phyloP scores from a whole-genome alignment of 345 rosid species.

The Populus simonii region DNA sequence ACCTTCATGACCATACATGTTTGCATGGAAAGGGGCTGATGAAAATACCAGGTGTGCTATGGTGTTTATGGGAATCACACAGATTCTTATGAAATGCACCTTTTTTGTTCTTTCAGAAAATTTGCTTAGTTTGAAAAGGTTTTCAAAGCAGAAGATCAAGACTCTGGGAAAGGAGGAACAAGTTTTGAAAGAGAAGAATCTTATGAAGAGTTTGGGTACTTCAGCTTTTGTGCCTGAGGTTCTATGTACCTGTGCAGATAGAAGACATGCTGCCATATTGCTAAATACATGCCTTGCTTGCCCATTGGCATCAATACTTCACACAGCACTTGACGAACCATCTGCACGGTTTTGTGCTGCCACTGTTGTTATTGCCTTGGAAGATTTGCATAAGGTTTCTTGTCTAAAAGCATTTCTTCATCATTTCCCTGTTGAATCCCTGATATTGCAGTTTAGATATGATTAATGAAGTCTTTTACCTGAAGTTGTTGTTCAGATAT shows the following conservation, averaged over 20 bases:
- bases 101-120: conserved; percentile 41
- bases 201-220: conserved; percentile 60
- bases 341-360: conserved; percentile 75
- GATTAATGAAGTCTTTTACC: not conserved
- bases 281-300: conserved; percentile 70
- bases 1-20: not conserved
- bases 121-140: conserved; percentile 77
- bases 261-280: conserved; percentile 60
- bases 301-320: conserved; percentile 76
- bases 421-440: conserved; percentile 5
- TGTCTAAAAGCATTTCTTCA: conserved; percentile 11
- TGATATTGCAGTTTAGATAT: conserved; percentile 1
- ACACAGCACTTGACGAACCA: conserved; percentile 65
- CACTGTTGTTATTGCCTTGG: conserved; percentile 66
- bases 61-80: not conserved
- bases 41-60: not conserved
- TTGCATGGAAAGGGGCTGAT: not conserved
- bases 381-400: conserved; percentile 71
- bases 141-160: conserved; percentile 73
- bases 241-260: conserved; percentile 67
- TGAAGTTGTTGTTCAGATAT: not conserved
- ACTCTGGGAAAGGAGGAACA: conserved; percentile 80
- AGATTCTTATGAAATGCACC: conserved; percentile 13
- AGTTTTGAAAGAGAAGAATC: conserved; percentile 72
- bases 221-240: conserved; percentile 68